phyloP scores from a whole-genome alignment of 352 stramenopile species.

The Pythium periplocum region DNA sequence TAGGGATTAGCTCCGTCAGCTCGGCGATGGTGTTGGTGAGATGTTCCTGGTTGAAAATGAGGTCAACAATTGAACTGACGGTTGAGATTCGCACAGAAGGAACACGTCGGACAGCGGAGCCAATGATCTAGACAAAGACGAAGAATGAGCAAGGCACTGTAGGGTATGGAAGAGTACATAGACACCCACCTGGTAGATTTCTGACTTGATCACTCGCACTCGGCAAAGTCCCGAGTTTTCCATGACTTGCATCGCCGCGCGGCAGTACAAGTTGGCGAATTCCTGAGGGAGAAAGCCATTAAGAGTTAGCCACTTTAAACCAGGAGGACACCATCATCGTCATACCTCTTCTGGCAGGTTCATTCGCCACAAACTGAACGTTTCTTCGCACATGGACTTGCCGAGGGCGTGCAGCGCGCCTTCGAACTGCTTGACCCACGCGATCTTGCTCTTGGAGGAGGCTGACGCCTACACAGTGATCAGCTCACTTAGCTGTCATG shows the following conservation, averaged over 20 bases:
- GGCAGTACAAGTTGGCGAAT: conserved; percentile 72
- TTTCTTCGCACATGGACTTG: conserved; percentile 55
- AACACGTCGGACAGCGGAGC: conserved; percentile 47
- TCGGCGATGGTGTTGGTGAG: conserved; percentile 51
- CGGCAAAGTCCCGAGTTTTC: conserved; percentile 59
- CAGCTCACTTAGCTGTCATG: too few relatives aligned
- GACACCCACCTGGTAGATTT: conserved; percentile 55
- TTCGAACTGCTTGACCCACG: conserved; percentile 67
- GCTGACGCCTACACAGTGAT: conserved; percentile 2
- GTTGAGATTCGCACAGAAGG: conserved; percentile 66
- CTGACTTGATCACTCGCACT: conserved; percentile 52
- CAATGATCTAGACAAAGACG: conserved; percentile 39
- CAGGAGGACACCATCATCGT: not conserved
- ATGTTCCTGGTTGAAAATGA: conserved; percentile 73
- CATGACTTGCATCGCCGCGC: conserved; percentile 58
- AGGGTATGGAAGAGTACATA: too few relatives aligned
- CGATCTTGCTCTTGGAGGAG: conserved; percentile 8
- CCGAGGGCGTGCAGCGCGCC: conserved; percentile 47
- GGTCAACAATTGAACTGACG: conserved; percentile 62
- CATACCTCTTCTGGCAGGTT: conserved; percentile 69
- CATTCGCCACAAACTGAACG: conserved; percentile 74
- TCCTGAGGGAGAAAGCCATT: conserved; percentile 23
- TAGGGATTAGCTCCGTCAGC: conserved; percentile 54
- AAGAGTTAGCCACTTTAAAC: too few relatives aligned
- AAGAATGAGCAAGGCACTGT: not conserved